Percentiles rank a stretch among this genome's conserved stretches.
Conservation (phyloP, 1,284 basidiomycete species). For the Ceratobasidium sp. region DNA sequence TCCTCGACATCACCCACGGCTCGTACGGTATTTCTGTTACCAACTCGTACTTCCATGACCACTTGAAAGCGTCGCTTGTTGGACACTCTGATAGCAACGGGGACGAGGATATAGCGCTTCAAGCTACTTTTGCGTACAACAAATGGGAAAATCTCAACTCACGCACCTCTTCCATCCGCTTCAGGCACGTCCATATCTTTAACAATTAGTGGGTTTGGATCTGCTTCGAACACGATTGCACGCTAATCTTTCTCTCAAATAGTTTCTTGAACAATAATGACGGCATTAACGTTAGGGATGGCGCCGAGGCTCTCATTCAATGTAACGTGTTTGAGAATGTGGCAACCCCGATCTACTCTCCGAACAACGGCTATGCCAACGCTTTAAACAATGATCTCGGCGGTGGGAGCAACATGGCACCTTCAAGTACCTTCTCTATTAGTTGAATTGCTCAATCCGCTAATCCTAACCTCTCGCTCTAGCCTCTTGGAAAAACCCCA, state of each 20-base stretch:
- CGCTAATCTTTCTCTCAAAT: background rate
- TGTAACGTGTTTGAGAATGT: slow-evolving; percentile 59
- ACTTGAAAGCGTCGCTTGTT: too few species aligned
- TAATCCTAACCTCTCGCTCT: background rate
- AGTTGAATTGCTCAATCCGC: background rate
- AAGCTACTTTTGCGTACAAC: slow-evolving; percentile 45
- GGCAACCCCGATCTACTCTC: background rate
- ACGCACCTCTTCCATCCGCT: slow-evolving; percentile 54
- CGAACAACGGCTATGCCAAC: background rate
- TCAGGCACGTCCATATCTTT: slow-evolving; percentile 52
- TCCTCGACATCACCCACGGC: slow-evolving; percentile 45
- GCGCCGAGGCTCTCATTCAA: slow-evolving; percentile 54
- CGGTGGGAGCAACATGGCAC: background rate
- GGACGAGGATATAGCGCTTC: slow-evolving; percentile 17
- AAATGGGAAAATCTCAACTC: slow-evolving; percentile 50
- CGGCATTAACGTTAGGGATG: background rate
- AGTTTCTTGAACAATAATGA: background rate
- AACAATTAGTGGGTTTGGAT: slow-evolving; percentile 11
- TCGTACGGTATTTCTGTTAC: slow-evolving; percentile 23
- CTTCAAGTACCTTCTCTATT: background rate
- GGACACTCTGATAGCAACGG: too few species aligned
- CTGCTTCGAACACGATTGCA: too few species aligned
- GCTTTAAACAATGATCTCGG: background rate
- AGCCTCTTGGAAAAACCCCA: background rate
- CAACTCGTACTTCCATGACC: background rate